Conservation (phyloP, 805 yeast species). For the Blastobotrys attinorum region DNA sequence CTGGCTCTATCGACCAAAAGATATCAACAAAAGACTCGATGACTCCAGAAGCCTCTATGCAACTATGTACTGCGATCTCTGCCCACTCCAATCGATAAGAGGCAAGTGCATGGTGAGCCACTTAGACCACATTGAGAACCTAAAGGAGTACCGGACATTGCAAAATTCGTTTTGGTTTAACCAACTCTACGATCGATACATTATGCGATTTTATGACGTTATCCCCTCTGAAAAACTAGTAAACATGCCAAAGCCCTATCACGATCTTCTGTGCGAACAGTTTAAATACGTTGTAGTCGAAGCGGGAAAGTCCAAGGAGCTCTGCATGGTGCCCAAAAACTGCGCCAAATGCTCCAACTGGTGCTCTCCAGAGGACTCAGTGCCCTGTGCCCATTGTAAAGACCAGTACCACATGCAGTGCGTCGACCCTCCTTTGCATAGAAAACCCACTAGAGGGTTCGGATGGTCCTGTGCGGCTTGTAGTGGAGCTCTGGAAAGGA, state of each 20-base stretch:
- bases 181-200: constrained; percentile 76
- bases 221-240: constrained; percentile 53
- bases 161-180: constrained; percentile 81
- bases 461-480: constrained; percentile 87
- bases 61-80: constrained; percentile 76
- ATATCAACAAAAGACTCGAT: constrained; percentile 55
- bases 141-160: constrained; percentile 44
- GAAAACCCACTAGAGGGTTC: constrained; percentile 78
- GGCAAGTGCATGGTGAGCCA: constrained; percentile 70
- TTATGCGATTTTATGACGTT: constrained; percentile 74
- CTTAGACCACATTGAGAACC: constrained; percentile 52
- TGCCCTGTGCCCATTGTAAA: constrained; percentile 72
- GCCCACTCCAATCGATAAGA: constrained; percentile 67
- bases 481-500: constrained; percentile 28
- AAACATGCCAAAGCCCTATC: constrained; percentile 50
- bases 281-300: constrained; percentile 74
- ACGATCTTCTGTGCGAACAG: constrained; percentile 54
- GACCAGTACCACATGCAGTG: constrained; percentile 72
- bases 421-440: constrained; percentile 71
- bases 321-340: constrained; percentile 53
- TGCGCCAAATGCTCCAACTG: constrained; percentile 80
- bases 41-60: constrained; percentile 77
- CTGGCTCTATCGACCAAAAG: constrained; percentile 89
- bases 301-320: constrained; percentile 52
- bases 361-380: constrained; percentile 68